Percentiles rank a stretch among this genome's conserved stretches.
Evolutionary conservation across 768 basidiomycete species (phyloP).

Genomic region (Trametes coccinea): DNA sequence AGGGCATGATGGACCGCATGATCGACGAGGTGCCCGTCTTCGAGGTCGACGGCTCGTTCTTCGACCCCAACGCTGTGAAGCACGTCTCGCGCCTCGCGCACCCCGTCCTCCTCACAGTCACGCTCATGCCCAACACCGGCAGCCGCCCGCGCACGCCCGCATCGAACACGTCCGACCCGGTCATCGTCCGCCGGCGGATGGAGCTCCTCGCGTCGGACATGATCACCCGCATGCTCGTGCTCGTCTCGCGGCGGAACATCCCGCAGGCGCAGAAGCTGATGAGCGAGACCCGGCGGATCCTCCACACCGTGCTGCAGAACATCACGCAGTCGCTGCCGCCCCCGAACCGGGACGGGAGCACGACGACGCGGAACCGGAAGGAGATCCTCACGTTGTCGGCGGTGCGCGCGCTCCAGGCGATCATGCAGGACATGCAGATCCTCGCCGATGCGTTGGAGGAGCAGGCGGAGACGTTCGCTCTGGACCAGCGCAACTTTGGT

Average conservation of each 20-base stretch:
- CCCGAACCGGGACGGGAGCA: constrained; percentile 43
- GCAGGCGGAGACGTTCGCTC: constrained; percentile 88
- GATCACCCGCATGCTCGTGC: constrained; percentile 91
- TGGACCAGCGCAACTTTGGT: constrained; percentile 92
- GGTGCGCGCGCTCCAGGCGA: constrained; percentile 79
- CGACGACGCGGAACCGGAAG: constrained; percentile 69
- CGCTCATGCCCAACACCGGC: constrained; percentile 63
- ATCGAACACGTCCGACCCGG: constrained; percentile 65
- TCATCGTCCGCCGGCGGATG: constrained; percentile 92
- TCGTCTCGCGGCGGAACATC: constrained; percentile 90
- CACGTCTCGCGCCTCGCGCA: constrained; percentile 86
- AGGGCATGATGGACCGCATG: constrained; percentile 95
- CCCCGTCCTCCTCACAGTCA: constrained; percentile 93
- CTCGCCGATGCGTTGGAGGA: constrained; percentile 88
- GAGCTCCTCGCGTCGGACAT: constrained; percentile 96
- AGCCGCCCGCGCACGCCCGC: constrained; percentile 43
- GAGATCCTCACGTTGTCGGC: constrained; percentile 73
- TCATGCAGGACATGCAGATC: constrained; percentile 84
- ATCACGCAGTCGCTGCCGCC: constrained; percentile 73
- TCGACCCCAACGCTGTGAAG: constrained; percentile 83
- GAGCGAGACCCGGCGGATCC: constrained; percentile 87
- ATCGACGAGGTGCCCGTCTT: constrained; percentile 97
- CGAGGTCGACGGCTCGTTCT: constrained; percentile 95
- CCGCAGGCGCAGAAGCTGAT: constrained; percentile 89
- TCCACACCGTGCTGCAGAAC: constrained; percentile 87